Percentiles rank a stretch among this genome's conserved stretches.
Conservation (phyloP, 495 filamentous ascomycete species). For the Trichocladium antarcticum region DNA sequence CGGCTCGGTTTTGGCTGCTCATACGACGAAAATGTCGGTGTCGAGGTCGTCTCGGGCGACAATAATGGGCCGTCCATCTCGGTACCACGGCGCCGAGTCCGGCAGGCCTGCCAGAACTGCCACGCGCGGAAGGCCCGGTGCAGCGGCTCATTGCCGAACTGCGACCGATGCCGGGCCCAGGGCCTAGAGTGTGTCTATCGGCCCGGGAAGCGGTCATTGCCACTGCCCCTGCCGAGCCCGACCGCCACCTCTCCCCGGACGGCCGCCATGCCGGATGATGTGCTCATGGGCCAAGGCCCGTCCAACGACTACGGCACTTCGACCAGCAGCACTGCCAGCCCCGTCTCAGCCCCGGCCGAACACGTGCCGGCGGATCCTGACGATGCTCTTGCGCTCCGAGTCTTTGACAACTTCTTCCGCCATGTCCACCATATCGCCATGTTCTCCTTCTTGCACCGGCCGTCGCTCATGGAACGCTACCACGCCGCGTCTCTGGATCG, state of each 20-base stretch:
- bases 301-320: constrained; percentile 15
- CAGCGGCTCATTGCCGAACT: constrained; percentile 37
- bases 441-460: constrained; percentile 41
- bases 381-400: constrained; percentile 32
- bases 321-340: constrained; percentile 18
- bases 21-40: constrained; percentile 31
- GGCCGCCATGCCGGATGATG: constrained; percentile 9
- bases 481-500: constrained; percentile 40
- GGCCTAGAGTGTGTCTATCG: constrained; percentile 41
- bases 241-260: neutral
- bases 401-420: constrained; percentile 40
- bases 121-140: constrained; percentile 40
- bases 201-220: constrained; percentile 34
- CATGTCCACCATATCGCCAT: constrained; percentile 42
- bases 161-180: constrained; percentile 37
- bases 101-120: constrained; percentile 40
- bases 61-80: constrained; percentile 21
- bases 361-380: constrained; percentile 22
- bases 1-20: constrained; percentile 40
- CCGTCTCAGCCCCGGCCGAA: constrained; percentile 4
- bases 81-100: constrained; percentile 37
- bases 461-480: constrained; percentile 42
- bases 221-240: constrained; percentile 2
- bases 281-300: neutral
- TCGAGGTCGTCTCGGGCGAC: constrained; percentile 24